Percentiles rank a stretch among this genome's conserved stretches.
phyloP scores from a whole-genome alignment of 1,284 basidiomycete genomes.

The Pseudomicrostroma phylloplanum region DNA sequence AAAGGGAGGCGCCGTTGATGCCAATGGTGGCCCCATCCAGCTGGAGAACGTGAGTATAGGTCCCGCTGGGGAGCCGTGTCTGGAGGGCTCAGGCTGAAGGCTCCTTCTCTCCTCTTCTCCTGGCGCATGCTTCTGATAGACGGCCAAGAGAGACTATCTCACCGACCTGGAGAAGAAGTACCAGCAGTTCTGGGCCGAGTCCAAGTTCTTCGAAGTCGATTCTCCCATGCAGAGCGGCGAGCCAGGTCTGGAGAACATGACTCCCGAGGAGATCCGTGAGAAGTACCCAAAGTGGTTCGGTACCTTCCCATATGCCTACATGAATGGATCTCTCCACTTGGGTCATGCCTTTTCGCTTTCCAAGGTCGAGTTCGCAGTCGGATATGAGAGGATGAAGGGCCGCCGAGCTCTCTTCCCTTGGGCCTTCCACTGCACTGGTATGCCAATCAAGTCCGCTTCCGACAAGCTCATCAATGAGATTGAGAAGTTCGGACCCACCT shows the following conservation, averaged over 20 bases:
- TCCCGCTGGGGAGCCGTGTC: too few species aligned
- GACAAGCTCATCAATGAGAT: slow-evolving; percentile 98
- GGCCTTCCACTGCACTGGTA: slow-evolving; percentile 92
- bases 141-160: slow-evolving; percentile 83
- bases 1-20: slow-evolving; percentile 5
- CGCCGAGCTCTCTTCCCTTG: slow-evolving; percentile 88
- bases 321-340: slow-evolving; percentile 95
- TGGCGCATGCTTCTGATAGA: slow-evolving; percentile 48
- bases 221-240: slow-evolving; percentile 60
- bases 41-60: slow-evolving; percentile 42
- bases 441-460: slow-evolving; percentile 87
- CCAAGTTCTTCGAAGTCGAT: slow-evolving; percentile 66
- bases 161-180: slow-evolving; percentile 75
- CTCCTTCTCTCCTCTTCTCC: slow-evolving; percentile 3
- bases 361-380: slow-evolving; percentile 94
- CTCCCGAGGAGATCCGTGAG: slow-evolving; percentile 52
- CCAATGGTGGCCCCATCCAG: slow-evolving; percentile 45
- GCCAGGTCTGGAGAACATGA: slow-evolving; percentile 29
- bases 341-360: slow-evolving; percentile 95
- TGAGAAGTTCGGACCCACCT: slow-evolving; percentile 87
- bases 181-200: slow-evolving; percentile 68
- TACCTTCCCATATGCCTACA: slow-evolving; percentile 78
- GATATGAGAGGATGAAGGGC: slow-evolving; percentile 90
- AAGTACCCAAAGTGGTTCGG: slow-evolving; percentile 95
- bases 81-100: not conserved